Conservation (phyloP, 257 asterid species). For the Verbena officinalis region DNA sequence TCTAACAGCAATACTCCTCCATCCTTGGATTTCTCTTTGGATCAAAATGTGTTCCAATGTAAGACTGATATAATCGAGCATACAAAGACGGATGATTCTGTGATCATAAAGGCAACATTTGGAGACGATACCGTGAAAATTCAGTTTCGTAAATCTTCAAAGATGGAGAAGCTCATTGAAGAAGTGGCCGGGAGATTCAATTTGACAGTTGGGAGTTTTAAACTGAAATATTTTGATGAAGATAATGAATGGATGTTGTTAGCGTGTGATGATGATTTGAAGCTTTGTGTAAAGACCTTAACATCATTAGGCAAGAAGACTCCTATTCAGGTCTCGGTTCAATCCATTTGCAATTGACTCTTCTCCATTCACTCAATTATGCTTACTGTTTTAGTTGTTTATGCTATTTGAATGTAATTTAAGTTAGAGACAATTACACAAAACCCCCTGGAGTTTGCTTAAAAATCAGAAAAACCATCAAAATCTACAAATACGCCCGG, state of each 20-base stretch:
- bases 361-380: too few species aligned
- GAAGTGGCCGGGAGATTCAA: constrained; percentile 29
- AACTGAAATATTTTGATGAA: constrained; percentile 31
- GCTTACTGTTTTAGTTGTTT: too few species aligned
- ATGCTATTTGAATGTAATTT: too few species aligned
- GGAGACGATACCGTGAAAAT: constrained; percentile 19
- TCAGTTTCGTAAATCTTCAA: constrained; percentile 16
- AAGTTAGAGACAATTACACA: too few species aligned
- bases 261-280: constrained; percentile 19
- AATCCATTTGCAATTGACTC: background rate
- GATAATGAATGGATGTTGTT: constrained; percentile 18
- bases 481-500: too few species aligned
- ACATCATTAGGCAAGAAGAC: background rate
- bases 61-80: background rate
- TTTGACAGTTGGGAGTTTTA: constrained; percentile 18
- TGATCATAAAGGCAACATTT: constrained; percentile 19
- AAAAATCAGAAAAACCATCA: too few species aligned
- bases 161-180: background rate
- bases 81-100: background rate
- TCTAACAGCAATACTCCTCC: too few species aligned
- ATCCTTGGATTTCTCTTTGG: too few species aligned
- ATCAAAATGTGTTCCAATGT: background rate
- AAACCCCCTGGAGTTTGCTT: too few species aligned
- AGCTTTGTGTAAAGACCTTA: background rate
- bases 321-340: background rate